Conservation (phyloP, 2,329 filamentous ascomycete genomes). For the Raffaelea arxii region DNA sequence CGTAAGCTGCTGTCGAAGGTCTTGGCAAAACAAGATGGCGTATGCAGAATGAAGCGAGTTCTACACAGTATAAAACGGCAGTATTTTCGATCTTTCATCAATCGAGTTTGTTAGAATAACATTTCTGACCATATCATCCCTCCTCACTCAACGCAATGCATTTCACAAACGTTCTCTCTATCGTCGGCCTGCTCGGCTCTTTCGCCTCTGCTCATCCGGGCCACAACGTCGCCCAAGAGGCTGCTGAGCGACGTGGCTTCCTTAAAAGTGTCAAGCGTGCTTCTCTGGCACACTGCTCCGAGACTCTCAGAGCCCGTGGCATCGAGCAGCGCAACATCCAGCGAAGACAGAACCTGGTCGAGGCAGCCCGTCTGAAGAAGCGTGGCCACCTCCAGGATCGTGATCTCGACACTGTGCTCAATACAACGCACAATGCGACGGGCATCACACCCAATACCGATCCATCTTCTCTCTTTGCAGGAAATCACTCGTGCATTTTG, state of each 20-base stretch:
- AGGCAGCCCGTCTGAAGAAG: background rate
- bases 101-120: no score
- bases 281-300: constrained; percentile 26
- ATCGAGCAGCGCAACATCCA: constrained; percentile 24
- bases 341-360: constrained; percentile 20
- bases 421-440: constrained; percentile 21
- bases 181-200: constrained; percentile 11
- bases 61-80: no score
- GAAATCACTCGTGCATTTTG: constrained; percentile 36
- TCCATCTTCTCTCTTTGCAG: constrained; percentile 27
- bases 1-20: no score
- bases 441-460: constrained; percentile 19
- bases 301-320: constrained; percentile 27
- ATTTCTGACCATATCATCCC: no score
- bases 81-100: no score
- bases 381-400: constrained; percentile 1
- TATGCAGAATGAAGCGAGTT: no score
- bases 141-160: no score
- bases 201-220: constrained; percentile 27
- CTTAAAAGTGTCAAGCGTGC: constrained; percentile 23
- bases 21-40: no score
- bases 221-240: constrained; percentile 29
- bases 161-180: background rate
- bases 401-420: background rate
- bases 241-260: constrained; percentile 28